These are phyloP conservation scores for Pseudovirgaria hyperparasitica DNA, from an alignment of 2,329 filamentous ascomycete genomes.

Conservation along the genomic window DNA sequence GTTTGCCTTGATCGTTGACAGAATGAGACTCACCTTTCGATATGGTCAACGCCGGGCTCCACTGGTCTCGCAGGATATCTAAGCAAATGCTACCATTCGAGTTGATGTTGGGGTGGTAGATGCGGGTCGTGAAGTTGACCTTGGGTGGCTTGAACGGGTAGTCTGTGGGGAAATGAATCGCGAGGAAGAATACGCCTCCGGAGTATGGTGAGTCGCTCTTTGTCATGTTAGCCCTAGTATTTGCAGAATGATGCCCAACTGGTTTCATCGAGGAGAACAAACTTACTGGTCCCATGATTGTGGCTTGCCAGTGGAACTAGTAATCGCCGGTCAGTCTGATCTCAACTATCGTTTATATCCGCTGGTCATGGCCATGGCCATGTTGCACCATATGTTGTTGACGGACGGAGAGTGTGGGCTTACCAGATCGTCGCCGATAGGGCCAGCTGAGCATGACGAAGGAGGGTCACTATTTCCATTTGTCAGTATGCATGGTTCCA, in stretches of 20 bases:
- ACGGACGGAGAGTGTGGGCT: slow-evolving; percentile 28
- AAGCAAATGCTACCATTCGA: slow-evolving; percentile 98
- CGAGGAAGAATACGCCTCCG: slow-evolving; percentile 96
- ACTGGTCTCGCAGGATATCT: slow-evolving; percentile 97
- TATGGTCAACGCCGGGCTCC: slow-evolving; percentile 96
- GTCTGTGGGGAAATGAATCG: slow-evolving; percentile 98
- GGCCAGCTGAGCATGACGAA: slow-evolving; percentile 95
- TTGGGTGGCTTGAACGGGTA: slow-evolving; percentile 99
- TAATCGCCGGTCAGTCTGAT: slow-evolving; percentile 19
- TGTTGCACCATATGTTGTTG: too few species aligned
- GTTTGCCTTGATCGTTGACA: background rate
- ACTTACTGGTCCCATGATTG: slow-evolving; percentile 98
- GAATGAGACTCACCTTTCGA: slow-evolving; percentile 66
- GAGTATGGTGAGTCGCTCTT: slow-evolving; percentile 95
- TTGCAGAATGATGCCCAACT: slow-evolving; percentile 6
- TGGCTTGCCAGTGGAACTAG: slow-evolving; percentile 99
- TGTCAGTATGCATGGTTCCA: slow-evolving; percentile 20
- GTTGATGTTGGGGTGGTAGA: slow-evolving; percentile 99
- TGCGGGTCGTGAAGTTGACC: slow-evolving; percentile 99
- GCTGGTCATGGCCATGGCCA: too few species aligned
- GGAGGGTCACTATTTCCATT: slow-evolving; percentile 99
- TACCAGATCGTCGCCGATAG: slow-evolving; percentile 96
- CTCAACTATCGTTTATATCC: too few species aligned
- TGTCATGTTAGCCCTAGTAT: slow-evolving; percentile 17
- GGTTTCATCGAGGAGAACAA: slow-evolving; percentile 3